phyloP scores from a whole-genome alignment of 768 basidiomycete species.

The Strobilomyces confusus region DNA sequence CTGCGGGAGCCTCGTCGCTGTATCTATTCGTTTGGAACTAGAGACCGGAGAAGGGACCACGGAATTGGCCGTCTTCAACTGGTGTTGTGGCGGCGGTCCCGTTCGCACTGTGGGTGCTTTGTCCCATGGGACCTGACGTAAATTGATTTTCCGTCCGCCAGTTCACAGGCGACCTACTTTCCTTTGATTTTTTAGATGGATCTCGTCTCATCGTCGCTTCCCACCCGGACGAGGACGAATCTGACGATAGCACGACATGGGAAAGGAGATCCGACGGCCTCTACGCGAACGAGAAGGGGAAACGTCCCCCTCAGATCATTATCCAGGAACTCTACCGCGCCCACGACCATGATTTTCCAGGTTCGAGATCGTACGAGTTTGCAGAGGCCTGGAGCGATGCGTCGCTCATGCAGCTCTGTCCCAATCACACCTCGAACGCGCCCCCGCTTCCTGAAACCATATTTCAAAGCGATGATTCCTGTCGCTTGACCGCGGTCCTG shows the following conservation, averaged over 20 bases:
- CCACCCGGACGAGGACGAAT: slow-evolving; percentile 33
- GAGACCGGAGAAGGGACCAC: slow-evolving; percentile 32
- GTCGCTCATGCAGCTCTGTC: slow-evolving; percentile 44
- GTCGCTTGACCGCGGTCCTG: slow-evolving; percentile 41
- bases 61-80: slow-evolving; percentile 29
- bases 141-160: slow-evolving; percentile 4
- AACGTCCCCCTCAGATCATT: slow-evolving; percentile 29
- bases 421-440: slow-evolving; percentile 43
- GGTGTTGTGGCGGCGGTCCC: slow-evolving; percentile 26
- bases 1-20: slow-evolving; percentile 23
- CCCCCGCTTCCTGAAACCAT: slow-evolving; percentile 40
- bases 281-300: slow-evolving; percentile 28
- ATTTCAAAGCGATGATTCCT: slow-evolving; percentile 54
- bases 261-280: slow-evolving; percentile 30
- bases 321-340: slow-evolving; percentile 21
- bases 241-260: slow-evolving; percentile 27
- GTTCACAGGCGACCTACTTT: slow-evolving; percentile 29
- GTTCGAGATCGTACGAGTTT: slow-evolving; percentile 43
- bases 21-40: slow-evolving; percentile 28
- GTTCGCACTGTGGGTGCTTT: slow-evolving; percentile 23
- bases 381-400: slow-evolving; percentile 47
- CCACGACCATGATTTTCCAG: slow-evolving; percentile 7
- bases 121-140: background rate
- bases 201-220: slow-evolving; percentile 23
- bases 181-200: slow-evolving; percentile 29